These are phyloP conservation scores for Colletotrichum abscissum DNA, from an alignment of 2,329 filamentous ascomycete genomes.

Conservation along the genomic window DNA sequence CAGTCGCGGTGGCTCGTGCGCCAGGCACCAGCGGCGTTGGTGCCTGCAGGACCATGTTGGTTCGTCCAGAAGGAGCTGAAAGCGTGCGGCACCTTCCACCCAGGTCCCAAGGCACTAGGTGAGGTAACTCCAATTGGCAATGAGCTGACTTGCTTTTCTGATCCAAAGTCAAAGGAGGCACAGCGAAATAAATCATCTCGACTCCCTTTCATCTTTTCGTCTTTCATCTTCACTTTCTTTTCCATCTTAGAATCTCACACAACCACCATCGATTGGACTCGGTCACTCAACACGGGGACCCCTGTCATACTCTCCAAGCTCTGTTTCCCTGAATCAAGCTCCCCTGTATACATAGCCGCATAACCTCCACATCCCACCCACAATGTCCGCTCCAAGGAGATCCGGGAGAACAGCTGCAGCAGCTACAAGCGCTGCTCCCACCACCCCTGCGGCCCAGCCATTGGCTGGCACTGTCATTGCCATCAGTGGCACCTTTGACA, in stretches of 20 bases:
- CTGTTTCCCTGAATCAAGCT: not conserved
- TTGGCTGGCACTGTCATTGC: constrained; percentile 64
- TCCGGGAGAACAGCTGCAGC: constrained; percentile 18
- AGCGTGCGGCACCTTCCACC: constrained; percentile 8
- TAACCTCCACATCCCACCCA: constrained; percentile 11
- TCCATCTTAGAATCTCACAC: not conserved
- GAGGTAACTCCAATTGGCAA: not conserved
- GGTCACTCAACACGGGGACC: not conserved
- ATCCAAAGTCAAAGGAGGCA: not conserved
- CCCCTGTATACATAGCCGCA: not conserved
- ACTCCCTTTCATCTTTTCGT: not conserved
- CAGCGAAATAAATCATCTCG: not conserved
- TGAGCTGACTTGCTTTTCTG: not conserved
- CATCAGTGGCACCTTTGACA: constrained; percentile 70
- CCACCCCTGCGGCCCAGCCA: constrained; percentile 39
- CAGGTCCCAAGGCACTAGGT: not conserved
- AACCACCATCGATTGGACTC: not conserved
- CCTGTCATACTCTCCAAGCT: not conserved
- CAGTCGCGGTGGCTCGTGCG: constrained; percentile 26
- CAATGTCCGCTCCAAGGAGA: constrained; percentile 29
- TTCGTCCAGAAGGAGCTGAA: constrained; percentile 13
- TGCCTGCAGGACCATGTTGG: constrained; percentile 27
- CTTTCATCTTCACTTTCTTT: not conserved
- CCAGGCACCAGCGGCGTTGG: constrained; percentile 33
- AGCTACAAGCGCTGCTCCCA: constrained; percentile 1